Conservation (phyloP, 2,329 filamentous ascomycete species). For the Penicillium sclerotiorum region DNA sequence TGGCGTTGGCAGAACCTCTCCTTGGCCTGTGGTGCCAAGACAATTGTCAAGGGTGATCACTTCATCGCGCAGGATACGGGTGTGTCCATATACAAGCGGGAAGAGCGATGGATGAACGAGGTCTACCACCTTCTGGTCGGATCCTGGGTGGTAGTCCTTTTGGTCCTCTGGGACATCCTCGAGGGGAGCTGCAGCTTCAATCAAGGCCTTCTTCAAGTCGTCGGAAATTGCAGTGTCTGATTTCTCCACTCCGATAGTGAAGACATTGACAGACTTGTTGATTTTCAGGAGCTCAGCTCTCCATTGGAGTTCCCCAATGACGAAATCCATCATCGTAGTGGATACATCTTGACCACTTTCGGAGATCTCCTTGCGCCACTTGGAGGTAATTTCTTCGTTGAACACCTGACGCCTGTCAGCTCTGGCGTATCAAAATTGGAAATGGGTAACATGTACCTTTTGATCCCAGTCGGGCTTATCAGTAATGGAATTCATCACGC, state of each 20-base stretch:
- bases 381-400: slow-evolving; percentile 35
- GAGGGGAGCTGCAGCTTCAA: slow-evolving; percentile 51
- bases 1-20: slow-evolving; percentile 16
- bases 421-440: not conserved
- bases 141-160: slow-evolving; percentile 67
- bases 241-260: slow-evolving; percentile 56
- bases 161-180: slow-evolving; percentile 55
- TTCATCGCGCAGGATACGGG: slow-evolving; percentile 24
- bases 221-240: slow-evolving; percentile 53
- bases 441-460: slow-evolving; percentile 33
- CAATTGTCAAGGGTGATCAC: slow-evolving; percentile 28
- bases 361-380: slow-evolving; percentile 37
- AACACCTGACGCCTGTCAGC: slow-evolving; percentile 26
- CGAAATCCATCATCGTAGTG: slow-evolving; percentile 40
- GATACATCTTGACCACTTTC: slow-evolving; percentile 29
- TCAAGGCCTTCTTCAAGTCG: slow-evolving; percentile 48
- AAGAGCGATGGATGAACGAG: slow-evolving; percentile 64
- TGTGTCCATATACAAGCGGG: slow-evolving; percentile 36
- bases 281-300: slow-evolving; percentile 49
- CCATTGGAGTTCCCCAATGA: slow-evolving; percentile 52
- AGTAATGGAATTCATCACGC: slow-evolving; percentile 45
- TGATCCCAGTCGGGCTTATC: slow-evolving; percentile 47
- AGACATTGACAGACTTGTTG: slow-evolving; percentile 44
- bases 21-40: slow-evolving; percentile 17
- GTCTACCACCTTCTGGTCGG: slow-evolving; percentile 61